These are phyloP conservation scores for Saccharum hybrid DNA, from an alignment of 202 grass and related monocot genomes.

Conservation along the genomic window DNA sequence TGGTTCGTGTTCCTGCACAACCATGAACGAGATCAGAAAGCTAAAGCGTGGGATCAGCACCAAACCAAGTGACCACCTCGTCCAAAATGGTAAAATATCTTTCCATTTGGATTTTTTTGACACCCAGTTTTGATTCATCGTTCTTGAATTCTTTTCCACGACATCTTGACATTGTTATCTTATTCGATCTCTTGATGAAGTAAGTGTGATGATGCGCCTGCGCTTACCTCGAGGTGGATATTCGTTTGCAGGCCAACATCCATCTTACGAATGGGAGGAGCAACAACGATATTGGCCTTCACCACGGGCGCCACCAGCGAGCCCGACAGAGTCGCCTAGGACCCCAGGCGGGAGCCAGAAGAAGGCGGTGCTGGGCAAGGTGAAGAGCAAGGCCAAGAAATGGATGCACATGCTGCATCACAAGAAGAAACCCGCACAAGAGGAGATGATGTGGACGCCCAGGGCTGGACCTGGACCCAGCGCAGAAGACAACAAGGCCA, in stretches of 20 bases:
- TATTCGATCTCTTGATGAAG: neutral
- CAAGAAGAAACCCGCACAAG: slow-evolving; percentile 61
- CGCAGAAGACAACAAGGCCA: slow-evolving; percentile 15
- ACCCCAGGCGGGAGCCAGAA: slow-evolving; percentile 62
- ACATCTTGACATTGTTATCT: neutral
- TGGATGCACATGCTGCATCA: slow-evolving; percentile 77
- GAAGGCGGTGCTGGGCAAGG: slow-evolving; percentile 73
- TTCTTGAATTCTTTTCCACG: neutral
- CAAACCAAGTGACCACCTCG: slow-evolving; percentile 38
- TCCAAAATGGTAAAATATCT: slow-evolving; percentile 41
- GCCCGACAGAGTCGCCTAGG: slow-evolving; percentile 44
- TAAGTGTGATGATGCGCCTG: neutral
- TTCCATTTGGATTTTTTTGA: neutral
- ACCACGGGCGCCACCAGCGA: slow-evolving; percentile 54
- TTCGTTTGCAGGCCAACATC: slow-evolving; percentile 46
- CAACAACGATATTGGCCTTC: slow-evolving; percentile 52
- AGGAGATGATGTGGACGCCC: slow-evolving; percentile 54
- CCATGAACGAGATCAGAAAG: slow-evolving; percentile 47
- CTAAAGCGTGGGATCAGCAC: slow-evolving; percentile 50
- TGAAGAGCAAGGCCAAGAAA: slow-evolving; percentile 94
- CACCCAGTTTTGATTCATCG: neutral
- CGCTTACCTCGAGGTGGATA: neutral
- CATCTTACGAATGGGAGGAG: slow-evolving; percentile 61
- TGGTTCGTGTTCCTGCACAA: slow-evolving; percentile 14
- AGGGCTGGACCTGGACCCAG: slow-evolving; percentile 39